Evolutionary conservation across 257 asterid species (phyloP).

Genomic region (Primulina huaijiensis): DNA sequence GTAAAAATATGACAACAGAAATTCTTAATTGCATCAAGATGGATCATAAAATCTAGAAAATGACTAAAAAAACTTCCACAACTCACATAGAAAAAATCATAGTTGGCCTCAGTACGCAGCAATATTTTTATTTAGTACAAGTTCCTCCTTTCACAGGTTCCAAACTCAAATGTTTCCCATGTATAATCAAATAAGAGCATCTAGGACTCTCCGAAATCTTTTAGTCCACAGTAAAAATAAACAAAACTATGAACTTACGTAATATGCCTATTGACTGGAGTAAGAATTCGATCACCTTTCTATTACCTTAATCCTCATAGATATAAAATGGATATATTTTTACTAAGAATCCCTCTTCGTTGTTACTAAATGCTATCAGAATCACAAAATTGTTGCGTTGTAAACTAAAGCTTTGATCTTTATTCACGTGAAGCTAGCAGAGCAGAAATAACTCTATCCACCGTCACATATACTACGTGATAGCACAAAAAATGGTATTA

Average conservation of each 20-base stretch:
- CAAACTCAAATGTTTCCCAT: not conserved
- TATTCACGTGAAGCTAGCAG: constrained; percentile 35
- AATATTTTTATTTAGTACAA: not conserved
- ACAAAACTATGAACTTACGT: not conserved
- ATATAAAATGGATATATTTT: constrained; percentile 13
- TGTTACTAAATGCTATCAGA: not conserved
- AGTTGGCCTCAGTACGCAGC: constrained; percentile 1
- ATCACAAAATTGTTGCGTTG: not conserved
- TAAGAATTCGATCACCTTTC: not conserved
- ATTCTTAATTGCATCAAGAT: not conserved
- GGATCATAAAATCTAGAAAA: constrained; percentile 14
- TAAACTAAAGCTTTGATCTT: constrained; percentile 10
- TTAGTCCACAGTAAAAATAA: not conserved
- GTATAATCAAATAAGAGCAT: constrained; percentile 1
- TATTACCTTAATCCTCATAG: not conserved
- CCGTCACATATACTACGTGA: constrained; percentile 34
- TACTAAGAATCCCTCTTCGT: not conserved
- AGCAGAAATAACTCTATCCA: constrained; percentile 20
- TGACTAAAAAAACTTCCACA: not conserved
- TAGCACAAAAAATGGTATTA: constrained; percentile 13
- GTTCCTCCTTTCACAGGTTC: constrained; percentile 10
- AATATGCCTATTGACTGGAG: not conserved
- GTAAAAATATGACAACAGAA: not conserved
- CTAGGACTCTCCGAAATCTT: not conserved
- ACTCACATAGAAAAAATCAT: constrained; percentile 1